Evolutionary conservation across 2,329 filamentous ascomycete genomes (phyloP), one percentile per base, ranked within the genome.

Genomic region (Eurotiales sp.): DNA sequence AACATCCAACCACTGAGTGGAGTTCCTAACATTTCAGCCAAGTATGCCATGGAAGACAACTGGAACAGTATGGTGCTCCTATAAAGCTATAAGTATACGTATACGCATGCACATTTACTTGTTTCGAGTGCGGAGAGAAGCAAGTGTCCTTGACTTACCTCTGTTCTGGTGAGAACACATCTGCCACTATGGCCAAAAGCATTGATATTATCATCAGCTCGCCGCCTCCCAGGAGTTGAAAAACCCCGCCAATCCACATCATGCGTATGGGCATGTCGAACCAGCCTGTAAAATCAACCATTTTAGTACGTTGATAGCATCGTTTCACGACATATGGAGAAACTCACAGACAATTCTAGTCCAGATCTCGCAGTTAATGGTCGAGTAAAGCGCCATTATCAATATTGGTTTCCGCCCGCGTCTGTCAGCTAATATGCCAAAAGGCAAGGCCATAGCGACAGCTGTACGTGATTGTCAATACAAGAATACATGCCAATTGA

Each of bases 341-440:
- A 25, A 58, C 61, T 43, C 51, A 67, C 64, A 64, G 21, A 67
- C 59, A 7, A 66, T 21, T 5, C 61, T 55, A 11, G 59, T 22
- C 64, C 62, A 66, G 1, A 58, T 21, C 15, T 66, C 63, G 14
- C 51, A 54, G 1, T 64, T 51, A 2, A 60, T 4, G 10, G 59
- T 47, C 1, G 64, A 62, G 14, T 60, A 3, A 0, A 60, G 14
- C 4, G 56, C 49, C 23, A 67, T 51, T 21, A 58, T 56, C 3
- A 64, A 8, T 27, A 66, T 53, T 0, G 62, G 60, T 22, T 55
- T 61, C 21, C 64, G 59, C 8, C 65, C 65, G 53, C 58, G 61
- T 23, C 56, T 61, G 52, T 68, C 64, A 1, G 63, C 57, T 8
- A 67, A 49, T 1, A 67, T 52, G 1, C 65, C 64, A 34, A 60